Evolutionary conservation across 176 grass and related monocot genomes (phyloP).

Genomic region (Oryza meyeriana): DNA sequence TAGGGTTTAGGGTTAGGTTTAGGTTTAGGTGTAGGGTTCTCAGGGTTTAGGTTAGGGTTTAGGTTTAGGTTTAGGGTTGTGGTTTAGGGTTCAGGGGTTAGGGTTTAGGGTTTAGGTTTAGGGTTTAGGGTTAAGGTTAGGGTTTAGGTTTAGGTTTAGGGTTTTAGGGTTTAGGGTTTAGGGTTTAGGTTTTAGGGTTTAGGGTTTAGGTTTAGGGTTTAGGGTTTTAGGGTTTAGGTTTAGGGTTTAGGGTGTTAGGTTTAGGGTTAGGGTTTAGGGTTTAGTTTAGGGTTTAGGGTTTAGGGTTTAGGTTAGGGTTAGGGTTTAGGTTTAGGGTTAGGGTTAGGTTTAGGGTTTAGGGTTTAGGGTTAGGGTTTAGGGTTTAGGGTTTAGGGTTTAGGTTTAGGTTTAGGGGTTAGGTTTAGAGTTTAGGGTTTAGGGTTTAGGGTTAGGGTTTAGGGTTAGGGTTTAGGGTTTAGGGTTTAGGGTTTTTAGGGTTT

Average conservation of each 20-base stretch:
- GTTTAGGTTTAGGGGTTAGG: too few species aligned
- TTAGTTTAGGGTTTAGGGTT: too few species aligned
- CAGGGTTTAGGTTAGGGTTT: slow-evolving; percentile 13
- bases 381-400: background rate
- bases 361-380: background rate
- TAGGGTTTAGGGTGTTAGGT: slow-evolving; percentile 3
- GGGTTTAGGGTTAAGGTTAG: background rate
- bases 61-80: too few species aligned
- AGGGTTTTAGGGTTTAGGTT: background rate
- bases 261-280: too few species aligned
- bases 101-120: slow-evolving; percentile 8
- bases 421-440: background rate
- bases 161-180: background rate
- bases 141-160: background rate
- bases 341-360: background rate
- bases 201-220: background rate
- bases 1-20: background rate
- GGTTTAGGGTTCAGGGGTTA: too few species aligned
- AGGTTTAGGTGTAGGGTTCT: too few species aligned
- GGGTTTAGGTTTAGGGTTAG: background rate
- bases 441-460: too few species aligned
- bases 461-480: background rate
- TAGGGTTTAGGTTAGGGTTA: background rate
- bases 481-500: background rate
- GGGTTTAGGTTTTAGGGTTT: background rate